phyloP scores from a whole-genome alignment of 768 basidiomycete species.

The Auricularia cornea region DNA sequence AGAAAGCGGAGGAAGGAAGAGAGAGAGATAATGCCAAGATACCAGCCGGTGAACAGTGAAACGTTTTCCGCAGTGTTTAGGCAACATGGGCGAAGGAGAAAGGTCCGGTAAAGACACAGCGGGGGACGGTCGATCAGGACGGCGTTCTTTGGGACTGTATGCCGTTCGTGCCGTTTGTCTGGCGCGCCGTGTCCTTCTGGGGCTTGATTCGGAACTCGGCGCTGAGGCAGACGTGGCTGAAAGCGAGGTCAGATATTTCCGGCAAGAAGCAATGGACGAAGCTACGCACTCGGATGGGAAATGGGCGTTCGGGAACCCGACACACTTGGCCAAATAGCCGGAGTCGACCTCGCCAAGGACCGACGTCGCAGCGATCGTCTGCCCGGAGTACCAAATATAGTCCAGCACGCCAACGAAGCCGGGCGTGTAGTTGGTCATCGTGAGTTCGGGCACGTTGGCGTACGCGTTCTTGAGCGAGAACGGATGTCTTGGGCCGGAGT shows the following conservation, averaged over 20 bases:
- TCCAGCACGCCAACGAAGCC: slow-evolving; percentile 83
- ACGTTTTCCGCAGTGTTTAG: background rate
- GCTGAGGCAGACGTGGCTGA: slow-evolving; percentile 64
- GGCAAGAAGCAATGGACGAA: slow-evolving; percentile 5
- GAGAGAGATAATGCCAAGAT: background rate
- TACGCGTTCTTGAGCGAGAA: slow-evolving; percentile 84
- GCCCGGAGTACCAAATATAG: slow-evolving; percentile 85
- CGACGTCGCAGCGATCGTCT: slow-evolving; percentile 65
- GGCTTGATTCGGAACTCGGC: slow-evolving; percentile 76
- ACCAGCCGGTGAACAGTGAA: background rate
- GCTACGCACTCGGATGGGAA: slow-evolving; percentile 90
- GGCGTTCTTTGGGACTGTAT: background rate
- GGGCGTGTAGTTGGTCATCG: slow-evolving; percentile 86
- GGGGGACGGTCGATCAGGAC: background rate
- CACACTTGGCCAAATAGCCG: slow-evolving; percentile 76
- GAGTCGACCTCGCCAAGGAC: slow-evolving; percentile 86
- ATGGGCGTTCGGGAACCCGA: slow-evolving; percentile 95
- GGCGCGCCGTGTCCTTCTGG: slow-evolving; percentile 21
- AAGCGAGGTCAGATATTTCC: too few species aligned
- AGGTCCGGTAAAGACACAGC: background rate
- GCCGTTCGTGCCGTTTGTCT: background rate
- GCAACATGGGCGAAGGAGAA: background rate
- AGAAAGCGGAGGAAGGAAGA: background rate
- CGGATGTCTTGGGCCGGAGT: slow-evolving; percentile 61
- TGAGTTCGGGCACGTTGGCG: slow-evolving; percentile 46